phyloP scores from a whole-genome alignment of 192 early-diverging fungal genomes.

The Coemansia sp. region DNA sequence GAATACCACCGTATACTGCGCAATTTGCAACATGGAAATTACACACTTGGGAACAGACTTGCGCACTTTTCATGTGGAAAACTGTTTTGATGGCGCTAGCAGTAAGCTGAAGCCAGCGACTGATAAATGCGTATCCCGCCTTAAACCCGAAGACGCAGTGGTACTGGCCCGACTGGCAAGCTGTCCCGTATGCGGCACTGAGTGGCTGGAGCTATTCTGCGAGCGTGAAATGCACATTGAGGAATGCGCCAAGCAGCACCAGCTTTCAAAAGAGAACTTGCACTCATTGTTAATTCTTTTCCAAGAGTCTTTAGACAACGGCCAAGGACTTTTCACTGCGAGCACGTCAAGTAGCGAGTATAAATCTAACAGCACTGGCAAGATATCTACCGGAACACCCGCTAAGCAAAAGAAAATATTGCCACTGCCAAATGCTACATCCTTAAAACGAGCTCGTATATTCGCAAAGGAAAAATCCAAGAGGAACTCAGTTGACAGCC shows the following conservation, averaged over 20 bases:
- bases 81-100: constrained; percentile 19
- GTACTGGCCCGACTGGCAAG: constrained; percentile 19
- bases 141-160: not conserved
- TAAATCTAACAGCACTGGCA: not conserved
- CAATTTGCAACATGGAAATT: constrained; percentile 32
- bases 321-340: not conserved
- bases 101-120: not conserved
- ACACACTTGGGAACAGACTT: constrained; percentile 12
- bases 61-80: constrained; percentile 31
- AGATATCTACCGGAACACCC: not conserved
- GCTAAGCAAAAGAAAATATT: not conserved
- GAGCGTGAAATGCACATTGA: constrained; percentile 23
- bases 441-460: not conserved
- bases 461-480: not conserved
- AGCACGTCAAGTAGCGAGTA: not conserved
- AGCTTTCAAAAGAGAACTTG: constrained; percentile 20
- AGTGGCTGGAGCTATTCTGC: constrained; percentile 8
- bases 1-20: constrained; percentile 13
- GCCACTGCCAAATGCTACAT: not conserved
- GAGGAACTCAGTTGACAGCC: too few relatives aligned
- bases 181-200: constrained; percentile 40
- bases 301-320: constrained; percentile 28
- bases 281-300: constrained; percentile 27
- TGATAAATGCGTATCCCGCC: not conserved
- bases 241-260: constrained; percentile 23